A percentile compares a stretch with the other conserved stretches of the same genome.
These are phyloP conservation scores for Claviceps cyperi DNA, from an alignment of 2,329 filamentous ascomycete genomes.

Conservation along the genomic window DNA sequence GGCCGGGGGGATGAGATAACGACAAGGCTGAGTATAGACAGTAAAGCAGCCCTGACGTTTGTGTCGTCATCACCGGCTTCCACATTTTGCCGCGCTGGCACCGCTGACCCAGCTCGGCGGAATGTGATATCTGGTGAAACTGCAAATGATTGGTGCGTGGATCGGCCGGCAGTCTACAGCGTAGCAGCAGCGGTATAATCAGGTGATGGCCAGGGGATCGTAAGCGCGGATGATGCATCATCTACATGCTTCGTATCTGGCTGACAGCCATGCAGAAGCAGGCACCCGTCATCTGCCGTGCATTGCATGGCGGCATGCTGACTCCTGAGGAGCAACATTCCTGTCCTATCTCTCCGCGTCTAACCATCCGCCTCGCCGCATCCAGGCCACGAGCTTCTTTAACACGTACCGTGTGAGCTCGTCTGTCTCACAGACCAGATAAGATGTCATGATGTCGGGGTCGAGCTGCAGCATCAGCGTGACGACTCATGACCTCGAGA, in stretches of 20 bases:
- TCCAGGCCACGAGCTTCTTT: background rate
- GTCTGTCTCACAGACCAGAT: too few species aligned
- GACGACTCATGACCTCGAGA: too few species aligned
- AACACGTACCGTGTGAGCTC: too few species aligned
- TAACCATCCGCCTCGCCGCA: background rate
- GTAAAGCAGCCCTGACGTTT: background rate
- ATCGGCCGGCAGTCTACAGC: too few species aligned
- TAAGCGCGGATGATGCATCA: background rate
- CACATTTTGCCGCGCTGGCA: background rate
- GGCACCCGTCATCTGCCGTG: background rate
- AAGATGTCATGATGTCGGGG: too few species aligned
- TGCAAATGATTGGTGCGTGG: background rate
- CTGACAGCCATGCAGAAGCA: background rate
- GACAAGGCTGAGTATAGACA: constrained; percentile 5
- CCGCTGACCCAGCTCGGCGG: background rate
- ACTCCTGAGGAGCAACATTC: too few species aligned
- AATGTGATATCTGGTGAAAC: background rate
- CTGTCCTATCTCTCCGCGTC: too few species aligned
- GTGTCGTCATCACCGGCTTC: background rate
- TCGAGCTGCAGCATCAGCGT: too few species aligned
- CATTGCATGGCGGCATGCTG: background rate
- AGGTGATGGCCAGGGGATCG: background rate
- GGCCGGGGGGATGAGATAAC: background rate
- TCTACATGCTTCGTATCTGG: background rate
- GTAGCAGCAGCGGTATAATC: background rate